phyloP scores from a whole-genome alignment of 306 rosid genomes.

The Vachellia pachyceras region DNA sequence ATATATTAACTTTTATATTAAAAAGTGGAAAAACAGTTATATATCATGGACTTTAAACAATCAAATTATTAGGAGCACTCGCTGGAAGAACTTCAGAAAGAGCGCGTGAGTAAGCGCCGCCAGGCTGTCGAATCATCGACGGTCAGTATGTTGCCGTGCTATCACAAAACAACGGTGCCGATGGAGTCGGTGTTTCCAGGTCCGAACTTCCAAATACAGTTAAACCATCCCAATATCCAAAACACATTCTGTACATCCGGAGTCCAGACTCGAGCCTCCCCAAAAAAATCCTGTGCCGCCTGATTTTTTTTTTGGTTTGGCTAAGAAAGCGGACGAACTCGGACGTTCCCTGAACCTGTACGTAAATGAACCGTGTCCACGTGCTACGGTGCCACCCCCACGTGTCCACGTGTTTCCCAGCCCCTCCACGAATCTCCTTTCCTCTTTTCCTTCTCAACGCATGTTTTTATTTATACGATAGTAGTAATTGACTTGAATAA shows the following conservation, averaged over 20 bases:
- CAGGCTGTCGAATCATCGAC: conserved; percentile 19
- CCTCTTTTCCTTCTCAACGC: background rate
- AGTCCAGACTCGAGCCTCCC: background rate
- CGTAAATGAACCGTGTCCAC: background rate
- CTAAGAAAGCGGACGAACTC: background rate
- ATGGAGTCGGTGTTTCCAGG: conserved; percentile 30
- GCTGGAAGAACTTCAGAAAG: background rate
- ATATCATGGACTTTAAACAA: too few species aligned
- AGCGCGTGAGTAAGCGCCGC: background rate
- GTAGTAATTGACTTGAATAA: too few species aligned
- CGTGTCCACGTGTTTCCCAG: conserved; percentile 39
- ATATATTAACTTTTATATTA: too few species aligned
- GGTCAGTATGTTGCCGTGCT: conserved; percentile 35
- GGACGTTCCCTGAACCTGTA: background rate
- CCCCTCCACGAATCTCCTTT: background rate
- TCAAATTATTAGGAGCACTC: too few species aligned
- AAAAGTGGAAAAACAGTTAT: too few species aligned
- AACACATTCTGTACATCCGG: background rate
- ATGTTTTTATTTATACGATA: too few species aligned
- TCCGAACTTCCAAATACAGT: background rate
- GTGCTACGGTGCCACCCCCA: conserved; percentile 28
- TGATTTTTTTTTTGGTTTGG: background rate
- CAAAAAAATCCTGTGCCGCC: background rate
- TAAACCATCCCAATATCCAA: background rate
- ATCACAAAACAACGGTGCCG: conserved; percentile 24